These are phyloP conservation scores for Leccinum proliferum DNA, from an alignment of 1,284 basidiomycete genomes.

Conservation along the genomic window DNA sequence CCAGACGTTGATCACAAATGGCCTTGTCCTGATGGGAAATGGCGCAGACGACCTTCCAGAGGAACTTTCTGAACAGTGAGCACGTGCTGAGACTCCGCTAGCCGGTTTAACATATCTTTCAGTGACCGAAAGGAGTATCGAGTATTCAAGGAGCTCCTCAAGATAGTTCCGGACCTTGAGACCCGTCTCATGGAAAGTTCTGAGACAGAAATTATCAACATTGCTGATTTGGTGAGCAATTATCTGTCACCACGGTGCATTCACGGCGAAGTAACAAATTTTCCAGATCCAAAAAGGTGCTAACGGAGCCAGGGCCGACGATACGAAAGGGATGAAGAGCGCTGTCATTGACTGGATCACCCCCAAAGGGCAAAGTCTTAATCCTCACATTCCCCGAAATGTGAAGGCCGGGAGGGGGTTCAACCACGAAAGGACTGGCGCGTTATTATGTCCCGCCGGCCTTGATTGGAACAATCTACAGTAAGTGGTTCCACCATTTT, in stretches of 20 bases:
- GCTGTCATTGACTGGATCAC: not conserved
- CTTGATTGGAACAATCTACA: not conserved
- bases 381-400: not conserved
- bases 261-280: accelerated
- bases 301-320: not conserved
- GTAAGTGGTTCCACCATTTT: not conserved
- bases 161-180: not conserved
- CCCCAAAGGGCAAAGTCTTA: not conserved
- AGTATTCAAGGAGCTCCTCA: not conserved
- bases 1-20: too few relatives aligned
- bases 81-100: too few relatives aligned
- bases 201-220: not conserved
- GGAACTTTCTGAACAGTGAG: too few relatives aligned
- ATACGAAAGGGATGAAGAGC: not conserved
- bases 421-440: not conserved
- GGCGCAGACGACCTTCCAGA: too few relatives aligned
- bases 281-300: not conserved
- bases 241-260: not conserved
- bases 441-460: not conserved
- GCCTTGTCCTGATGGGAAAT: too few relatives aligned
- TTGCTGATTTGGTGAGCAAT: not conserved
- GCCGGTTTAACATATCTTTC: not conserved
- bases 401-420: not conserved
- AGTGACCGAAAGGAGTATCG: not conserved
- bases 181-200: not conserved